Evolutionary conservation across 2,329 filamentous ascomycete species (phyloP), one percentile per base, ranked within the genome.

Genomic region (Diaporthe amygdali): DNA sequence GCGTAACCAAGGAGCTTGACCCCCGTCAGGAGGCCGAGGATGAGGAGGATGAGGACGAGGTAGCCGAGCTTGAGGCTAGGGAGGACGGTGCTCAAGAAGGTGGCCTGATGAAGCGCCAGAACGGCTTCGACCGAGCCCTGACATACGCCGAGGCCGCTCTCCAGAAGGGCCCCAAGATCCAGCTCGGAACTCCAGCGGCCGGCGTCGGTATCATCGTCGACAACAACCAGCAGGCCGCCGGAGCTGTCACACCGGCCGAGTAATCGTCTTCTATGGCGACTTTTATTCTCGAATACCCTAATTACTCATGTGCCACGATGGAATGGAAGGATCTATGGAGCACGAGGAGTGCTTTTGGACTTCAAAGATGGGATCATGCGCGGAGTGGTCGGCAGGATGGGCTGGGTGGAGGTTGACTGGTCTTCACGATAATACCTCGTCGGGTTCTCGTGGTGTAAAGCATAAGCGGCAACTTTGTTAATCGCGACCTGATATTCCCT

Each of bases 121-220:
- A 82, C 25, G 81, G 82, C 56, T 84, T 84, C 72, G 81, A 84
- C 74, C 80, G 81, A 9, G 82, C 82, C 14, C 76, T 84, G 30
- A 80, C 76, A 20, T 84, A 76, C 71, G 82, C 82, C 51, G 79
- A 83, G 73, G 81, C 76, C 10, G 82, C 82, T 46, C 72, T 84
- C 61, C 79, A 76, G 52, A 83, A 80, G 73, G 79, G 80, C 9
- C 82, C 82, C 56, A 76, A 79, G 69, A 73, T 84, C 68, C 78
- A 84, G 74, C 79, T 84, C 41, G 82, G 82, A 52, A 84, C 82
- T 66, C 82, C 81, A 22, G 79, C 79, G 69, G 78, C 82, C 44
- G 82, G 82, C 49, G 80, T 84, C 66, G 82, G 82, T 73, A 82
- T 84, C 63, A 80, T 80, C 41, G 78, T 82, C 67, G 79, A 82